Conservation (phyloP, 495 filamentous ascomycete species). For the Echria macrotheca region DNA sequence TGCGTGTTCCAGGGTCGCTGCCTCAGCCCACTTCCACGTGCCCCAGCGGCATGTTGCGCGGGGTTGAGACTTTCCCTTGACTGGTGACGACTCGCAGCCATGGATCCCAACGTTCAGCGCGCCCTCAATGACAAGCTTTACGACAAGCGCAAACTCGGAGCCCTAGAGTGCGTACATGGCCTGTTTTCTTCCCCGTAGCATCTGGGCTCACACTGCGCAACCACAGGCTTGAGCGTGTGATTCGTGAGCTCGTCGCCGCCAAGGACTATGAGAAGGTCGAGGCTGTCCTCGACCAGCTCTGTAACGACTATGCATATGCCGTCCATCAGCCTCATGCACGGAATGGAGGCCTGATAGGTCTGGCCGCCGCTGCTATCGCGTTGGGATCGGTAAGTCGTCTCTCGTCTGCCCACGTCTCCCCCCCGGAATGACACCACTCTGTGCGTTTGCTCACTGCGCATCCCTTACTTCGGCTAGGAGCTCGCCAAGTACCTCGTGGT, state of each 20-base stretch:
- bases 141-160: conserved; percentile 92
- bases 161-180: conserved; percentile 72
- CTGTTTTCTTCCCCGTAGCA: conserved; percentile 2
- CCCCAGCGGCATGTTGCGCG: not conserved
- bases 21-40: not conserved
- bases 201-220: conserved; percentile 2
- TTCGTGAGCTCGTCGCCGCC: conserved; percentile 74
- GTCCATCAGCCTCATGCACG: conserved; percentile 96
- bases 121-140: conserved; percentile 97
- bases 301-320: conserved; percentile 95
- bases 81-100: conserved; percentile 29
- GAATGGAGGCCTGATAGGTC: conserved; percentile 92
- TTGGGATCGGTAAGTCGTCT: conserved; percentile 70
- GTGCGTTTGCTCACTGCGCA: conserved; percentile 11
- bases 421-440: not conserved
- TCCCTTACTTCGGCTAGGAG: conserved; percentile 44
- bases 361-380: conserved; percentile 95
- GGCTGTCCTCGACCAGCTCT: conserved; percentile 89
- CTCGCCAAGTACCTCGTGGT: conserved; percentile 85
- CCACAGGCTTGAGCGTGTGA: conserved; percentile 65
- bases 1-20: not conserved
- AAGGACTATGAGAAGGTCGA: conserved; percentile 73
- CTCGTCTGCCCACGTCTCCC: not conserved
- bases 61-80: not conserved
- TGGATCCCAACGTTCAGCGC: conserved; percentile 87